A percentile compares a stretch with the other conserved stretches of the same genome.
Evolutionary conservation across 1,284 basidiomycete species (phyloP).

Genomic region (Mrakiaceae sp.): DNA sequence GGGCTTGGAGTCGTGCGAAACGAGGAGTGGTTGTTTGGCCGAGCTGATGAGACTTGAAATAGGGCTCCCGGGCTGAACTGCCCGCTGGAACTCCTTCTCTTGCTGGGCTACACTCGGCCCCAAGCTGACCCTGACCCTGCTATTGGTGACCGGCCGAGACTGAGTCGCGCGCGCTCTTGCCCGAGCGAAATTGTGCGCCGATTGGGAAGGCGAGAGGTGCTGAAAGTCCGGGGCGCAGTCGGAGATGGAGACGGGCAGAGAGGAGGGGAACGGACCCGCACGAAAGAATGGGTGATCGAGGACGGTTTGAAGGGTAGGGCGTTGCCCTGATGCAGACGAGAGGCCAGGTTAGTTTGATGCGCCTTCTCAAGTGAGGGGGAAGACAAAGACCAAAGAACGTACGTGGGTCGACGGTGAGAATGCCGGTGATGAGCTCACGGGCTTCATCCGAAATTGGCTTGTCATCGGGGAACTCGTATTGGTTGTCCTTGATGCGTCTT

Average conservation of each 20-base stretch:
- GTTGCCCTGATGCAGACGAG: slow-evolving; percentile 36
- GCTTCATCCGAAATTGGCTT: slow-evolving; percentile 60
- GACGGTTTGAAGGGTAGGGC: slow-evolving; percentile 77
- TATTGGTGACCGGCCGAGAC: slow-evolving; percentile 17
- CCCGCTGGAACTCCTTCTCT: slow-evolving; percentile 91
- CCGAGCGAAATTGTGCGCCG: slow-evolving; percentile 53
- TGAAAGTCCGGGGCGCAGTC: slow-evolving; percentile 63
- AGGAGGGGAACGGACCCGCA: slow-evolving; percentile 64
- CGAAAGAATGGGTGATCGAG: slow-evolving; percentile 78
- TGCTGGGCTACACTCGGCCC: slow-evolving; percentile 55
- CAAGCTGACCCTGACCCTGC: slow-evolving; percentile 21
- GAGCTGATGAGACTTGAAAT: slow-evolving; percentile 67
- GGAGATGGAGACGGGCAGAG: slow-evolving; percentile 66
- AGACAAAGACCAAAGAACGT: slow-evolving; percentile 12
- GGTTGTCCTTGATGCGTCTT: slow-evolving; percentile 84
- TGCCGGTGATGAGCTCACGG: slow-evolving; percentile 67
- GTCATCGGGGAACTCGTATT: slow-evolving; percentile 82
- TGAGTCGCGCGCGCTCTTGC: slow-evolving; percentile 19
- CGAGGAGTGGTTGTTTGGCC: slow-evolving; percentile 74
- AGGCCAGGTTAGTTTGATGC: neutral
- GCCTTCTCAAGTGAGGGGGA: neutral
- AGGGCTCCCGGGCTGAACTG: slow-evolving; percentile 86
- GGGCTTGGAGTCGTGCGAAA: slow-evolving; percentile 46
- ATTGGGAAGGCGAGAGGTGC: slow-evolving; percentile 50
- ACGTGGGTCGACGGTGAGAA: slow-evolving; percentile 70